Percentiles rank a stretch among this genome's conserved stretches.
phyloP scores from a whole-genome alignment of 139 green algal genomes.

The Haematococcus sp. region DNA sequence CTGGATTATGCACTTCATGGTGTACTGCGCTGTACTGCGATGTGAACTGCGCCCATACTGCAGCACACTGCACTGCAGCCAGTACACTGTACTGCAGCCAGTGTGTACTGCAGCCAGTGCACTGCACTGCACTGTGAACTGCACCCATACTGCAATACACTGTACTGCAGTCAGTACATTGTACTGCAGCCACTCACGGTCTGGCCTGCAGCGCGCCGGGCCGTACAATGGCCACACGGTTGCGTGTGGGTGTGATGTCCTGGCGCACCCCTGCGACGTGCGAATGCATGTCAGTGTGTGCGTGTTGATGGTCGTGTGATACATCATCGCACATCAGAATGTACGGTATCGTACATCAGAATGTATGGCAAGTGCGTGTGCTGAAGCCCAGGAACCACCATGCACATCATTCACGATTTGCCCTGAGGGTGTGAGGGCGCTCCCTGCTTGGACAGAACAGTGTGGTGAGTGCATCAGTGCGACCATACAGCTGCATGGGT shows the following conservation, averaged over 20 bases:
- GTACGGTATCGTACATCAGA: not conserved
- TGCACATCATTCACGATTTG: too few relatives aligned
- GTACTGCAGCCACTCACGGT: constrained; percentile 48
- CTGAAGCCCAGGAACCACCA: too few relatives aligned
- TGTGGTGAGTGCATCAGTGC: too few relatives aligned
- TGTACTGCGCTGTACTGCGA: too few relatives aligned
- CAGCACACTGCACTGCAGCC: not conserved
- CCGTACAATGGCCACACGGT: constrained; percentile 38
- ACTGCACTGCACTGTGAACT: not conserved
- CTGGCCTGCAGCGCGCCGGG: constrained; percentile 34
- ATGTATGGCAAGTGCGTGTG: too few relatives aligned
- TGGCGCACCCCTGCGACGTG: constrained; percentile 32
- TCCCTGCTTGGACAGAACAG: too few relatives aligned
- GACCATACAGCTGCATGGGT: too few relatives aligned
- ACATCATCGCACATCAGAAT: not conserved
- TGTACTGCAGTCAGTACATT: too few relatives aligned
- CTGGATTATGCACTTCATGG: too few relatives aligned
- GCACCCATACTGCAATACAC: not conserved
- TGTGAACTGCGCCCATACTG: not conserved
- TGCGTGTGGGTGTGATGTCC: constrained; percentile 42
- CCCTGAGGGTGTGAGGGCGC: too few relatives aligned
- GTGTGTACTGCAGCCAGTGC: too few relatives aligned
- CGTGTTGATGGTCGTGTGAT: not conserved
- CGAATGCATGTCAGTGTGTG: not conserved
- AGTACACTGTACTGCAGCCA: not conserved